Evolutionary conservation across 108 stramenopile species (phyloP), one percentile per base, ranked within the genome.

Genomic region (Poteriospumella lacustris): DNA sequence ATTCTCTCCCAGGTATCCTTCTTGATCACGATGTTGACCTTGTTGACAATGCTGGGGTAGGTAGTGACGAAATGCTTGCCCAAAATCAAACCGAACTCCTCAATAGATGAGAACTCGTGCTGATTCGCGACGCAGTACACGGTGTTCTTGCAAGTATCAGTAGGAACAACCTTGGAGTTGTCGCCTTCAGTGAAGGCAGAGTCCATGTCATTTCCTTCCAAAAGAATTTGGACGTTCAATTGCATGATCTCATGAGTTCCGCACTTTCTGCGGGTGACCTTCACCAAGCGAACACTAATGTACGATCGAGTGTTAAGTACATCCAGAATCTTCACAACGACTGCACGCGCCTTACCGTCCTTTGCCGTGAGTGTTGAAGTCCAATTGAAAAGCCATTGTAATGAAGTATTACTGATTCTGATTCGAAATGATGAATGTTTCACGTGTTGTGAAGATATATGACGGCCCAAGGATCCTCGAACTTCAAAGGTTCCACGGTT

Each of bases 121-220:
- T 40, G 38, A 58, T 85, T 84, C 1, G 84, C 85, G 5, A 87
- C 42, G 56, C 84, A 68, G 62, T 87, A 86, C 19, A 86, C 82
- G 0, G 84, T 84, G 68, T 87, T 87, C 75, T 87, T 86, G 34
- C 82, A 82, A n/a, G 87, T 86, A 47, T 87, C 87, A 36, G 87
- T 86, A 12, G 87, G 76, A 42, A 87, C 86, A 39, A 87, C 44
- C 34, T 80, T 76, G 26, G 77, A 77, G 81, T 87, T 87, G 76
- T 87, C 84, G 67, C 41, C 85, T 38, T 58, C 42, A 15, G 76
- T 85, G 43, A 85, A 86, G 40, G 68, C 82, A 0, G 43, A 28
- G 12, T 85, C 82, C 26, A 40, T 34, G 59, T 31, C 44, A 68
- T n/a, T 33, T 41, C 82, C 81, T 0, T 82, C 78, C 47, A 83